Evolutionary conservation across 257 asterid species (phyloP).

Genomic region (Coffea eugenioides): DNA sequence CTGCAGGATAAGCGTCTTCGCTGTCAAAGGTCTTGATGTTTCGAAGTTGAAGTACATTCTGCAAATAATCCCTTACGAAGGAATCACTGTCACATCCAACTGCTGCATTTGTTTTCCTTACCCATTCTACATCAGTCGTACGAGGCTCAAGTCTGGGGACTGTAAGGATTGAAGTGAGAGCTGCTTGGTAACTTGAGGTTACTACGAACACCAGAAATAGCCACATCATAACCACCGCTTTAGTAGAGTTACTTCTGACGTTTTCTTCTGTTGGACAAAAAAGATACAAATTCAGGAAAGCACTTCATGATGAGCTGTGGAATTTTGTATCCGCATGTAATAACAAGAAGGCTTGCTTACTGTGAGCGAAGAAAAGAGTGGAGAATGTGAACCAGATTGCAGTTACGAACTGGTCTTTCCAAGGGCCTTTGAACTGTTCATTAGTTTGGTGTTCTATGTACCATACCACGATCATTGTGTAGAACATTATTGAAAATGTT

Average conservation of each 20-base stretch:
- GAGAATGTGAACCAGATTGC: slow-evolving; percentile 50
- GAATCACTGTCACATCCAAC: slow-evolving; percentile 46
- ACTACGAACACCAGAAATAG: slow-evolving; percentile 36
- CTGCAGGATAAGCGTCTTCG: slow-evolving; percentile 20
- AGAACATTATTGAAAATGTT: slow-evolving; percentile 26
- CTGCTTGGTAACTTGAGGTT: slow-evolving; percentile 35
- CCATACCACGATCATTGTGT: slow-evolving; percentile 41
- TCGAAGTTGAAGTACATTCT: slow-evolving; percentile 21
- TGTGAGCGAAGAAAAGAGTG: slow-evolving; percentile 36
- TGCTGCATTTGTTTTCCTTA: slow-evolving; percentile 27
- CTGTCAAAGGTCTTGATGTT: slow-evolving; percentile 23
- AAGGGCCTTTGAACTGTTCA: slow-evolving; percentile 23
- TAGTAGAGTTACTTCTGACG: slow-evolving; percentile 27
- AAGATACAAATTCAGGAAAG: background rate
- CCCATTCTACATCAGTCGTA: slow-evolving; percentile 23
- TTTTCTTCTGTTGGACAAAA: slow-evolving; percentile 26
- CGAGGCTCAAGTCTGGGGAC: slow-evolving; percentile 32
- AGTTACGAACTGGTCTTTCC: slow-evolving; percentile 37
- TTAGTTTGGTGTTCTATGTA: slow-evolving; percentile 40
- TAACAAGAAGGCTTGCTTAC: slow-evolving; percentile 23
- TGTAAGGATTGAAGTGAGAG: slow-evolving; percentile 41
- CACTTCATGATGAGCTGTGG: background rate
- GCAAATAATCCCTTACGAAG: slow-evolving; percentile 29
- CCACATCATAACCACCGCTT: slow-evolving; percentile 32
- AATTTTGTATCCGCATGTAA: background rate